A percentile compares a stretch with the other conserved stretches of the same genome.
Evolutionary conservation across 2,329 filamentous ascomycete genomes (phyloP).

Genomic region (Chalara sp.): DNA sequence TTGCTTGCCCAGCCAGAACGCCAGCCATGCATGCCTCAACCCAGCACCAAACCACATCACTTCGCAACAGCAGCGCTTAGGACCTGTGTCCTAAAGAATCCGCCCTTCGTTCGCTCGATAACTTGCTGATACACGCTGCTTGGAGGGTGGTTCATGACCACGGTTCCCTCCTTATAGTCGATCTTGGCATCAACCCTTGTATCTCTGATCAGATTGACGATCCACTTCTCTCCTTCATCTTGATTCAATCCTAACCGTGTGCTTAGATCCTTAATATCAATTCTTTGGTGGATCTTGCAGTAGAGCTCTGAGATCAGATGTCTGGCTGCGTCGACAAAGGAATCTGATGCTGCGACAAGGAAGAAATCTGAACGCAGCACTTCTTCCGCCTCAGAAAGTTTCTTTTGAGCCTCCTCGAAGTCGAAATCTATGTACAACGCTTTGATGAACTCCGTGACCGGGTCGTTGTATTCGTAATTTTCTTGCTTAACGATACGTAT

Average conservation of each 20-base stretch:
- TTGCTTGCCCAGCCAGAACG: conserved; percentile 11
- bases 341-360: conserved; percentile 74
- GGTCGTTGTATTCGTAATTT: conserved; percentile 94
- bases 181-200: conserved; percentile 98
- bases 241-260: conserved; percentile 84
- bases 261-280: conserved; percentile 96
- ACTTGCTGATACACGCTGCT: conserved; percentile 99
- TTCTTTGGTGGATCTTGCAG: conserved; percentile 99
- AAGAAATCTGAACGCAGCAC: conserved; percentile 95
- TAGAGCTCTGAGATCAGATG: conserved; percentile 98
- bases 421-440: conserved; percentile 94
- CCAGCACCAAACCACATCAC: conserved; percentile 11
- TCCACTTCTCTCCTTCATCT: conserved; percentile 99
- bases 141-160: conserved; percentile 98
- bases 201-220: conserved; percentile 97
- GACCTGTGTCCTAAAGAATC: conserved; percentile 97
- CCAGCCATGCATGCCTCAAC: conserved; percentile 10
- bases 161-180: conserved; percentile 96
- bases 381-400: conserved; percentile 80
- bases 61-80: conserved; percentile 47
- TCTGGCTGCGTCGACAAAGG: conserved; percentile 87
- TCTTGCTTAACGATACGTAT: conserved; percentile 95
- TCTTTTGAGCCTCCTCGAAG: conserved; percentile 91
- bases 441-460: conserved; percentile 92
- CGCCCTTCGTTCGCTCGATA: conserved; percentile 97